Evolutionary conservation across 2,329 filamentous ascomycete species (phyloP).

Genomic region (Cladosporium sp.): DNA sequence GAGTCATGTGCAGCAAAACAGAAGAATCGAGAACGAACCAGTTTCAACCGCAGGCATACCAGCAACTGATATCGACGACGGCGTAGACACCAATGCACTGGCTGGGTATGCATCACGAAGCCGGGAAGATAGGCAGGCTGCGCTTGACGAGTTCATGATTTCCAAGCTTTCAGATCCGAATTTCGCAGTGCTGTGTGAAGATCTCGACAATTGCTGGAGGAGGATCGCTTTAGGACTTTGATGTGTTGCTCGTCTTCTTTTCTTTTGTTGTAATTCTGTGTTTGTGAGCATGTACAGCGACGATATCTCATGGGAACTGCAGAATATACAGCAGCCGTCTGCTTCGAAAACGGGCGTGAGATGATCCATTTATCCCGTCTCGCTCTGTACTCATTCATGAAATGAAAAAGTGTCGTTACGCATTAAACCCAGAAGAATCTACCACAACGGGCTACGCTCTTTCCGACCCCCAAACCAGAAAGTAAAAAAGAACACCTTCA

Average conservation of each 20-base stretch:
- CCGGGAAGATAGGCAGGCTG: constrained; percentile 37
- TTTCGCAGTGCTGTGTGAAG: constrained; percentile 49
- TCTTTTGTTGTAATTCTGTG: not conserved
- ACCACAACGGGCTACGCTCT: not conserved
- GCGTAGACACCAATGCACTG: constrained; percentile 25
- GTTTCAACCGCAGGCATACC: constrained; percentile 1
- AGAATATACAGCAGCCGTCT: no score
- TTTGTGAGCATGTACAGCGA: not conserved
- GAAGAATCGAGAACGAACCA: not conserved
- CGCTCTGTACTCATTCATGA: not conserved
- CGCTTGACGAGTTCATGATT: constrained; percentile 49
- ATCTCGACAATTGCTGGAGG: constrained; percentile 48
- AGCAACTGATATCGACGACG: not conserved
- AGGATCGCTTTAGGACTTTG: constrained; percentile 43
- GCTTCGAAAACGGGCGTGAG: no score
- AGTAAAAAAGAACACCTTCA: no score
- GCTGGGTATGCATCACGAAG: constrained; percentile 36
- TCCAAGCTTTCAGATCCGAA: constrained; percentile 46
- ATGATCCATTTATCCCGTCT: not conserved
- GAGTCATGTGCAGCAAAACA: no score
- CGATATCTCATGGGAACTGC: not conserved
- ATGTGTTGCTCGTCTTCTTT: constrained; percentile 4
- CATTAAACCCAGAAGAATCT: not conserved
- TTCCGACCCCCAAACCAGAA: no score
- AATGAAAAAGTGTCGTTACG: not conserved